phyloP scores from a whole-genome alignment of 305 asterid species.

The Fraxinus albicans region DNA sequence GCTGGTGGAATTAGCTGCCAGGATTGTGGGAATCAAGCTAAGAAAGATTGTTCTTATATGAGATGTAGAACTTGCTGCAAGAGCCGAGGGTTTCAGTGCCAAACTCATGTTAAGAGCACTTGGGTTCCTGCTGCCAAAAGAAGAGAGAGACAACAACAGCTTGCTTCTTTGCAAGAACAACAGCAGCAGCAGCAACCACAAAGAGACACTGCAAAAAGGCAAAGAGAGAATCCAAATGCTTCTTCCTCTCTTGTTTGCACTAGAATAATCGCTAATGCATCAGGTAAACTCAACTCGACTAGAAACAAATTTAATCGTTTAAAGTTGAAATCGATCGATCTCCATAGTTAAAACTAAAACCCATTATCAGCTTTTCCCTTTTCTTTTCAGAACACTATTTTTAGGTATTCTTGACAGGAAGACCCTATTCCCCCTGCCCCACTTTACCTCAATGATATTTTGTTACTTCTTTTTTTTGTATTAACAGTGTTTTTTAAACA shows the following conservation, averaged over 20 bases:
- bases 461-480: no score
- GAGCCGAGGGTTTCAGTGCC: slow-evolving; percentile 73
- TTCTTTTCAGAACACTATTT: slow-evolving; percentile 38
- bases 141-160: slow-evolving; percentile 69
- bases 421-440: slow-evolving; percentile 26
- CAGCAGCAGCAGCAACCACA: slow-evolving; percentile 17
- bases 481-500: background rate
- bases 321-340: no score
- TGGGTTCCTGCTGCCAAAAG: slow-evolving; percentile 91
- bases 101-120: slow-evolving; percentile 73
- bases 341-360: background rate
- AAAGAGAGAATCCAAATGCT: slow-evolving; percentile 39
- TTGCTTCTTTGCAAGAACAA: slow-evolving; percentile 40
- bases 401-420: slow-evolving; percentile 44
- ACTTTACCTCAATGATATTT: background rate
- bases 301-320: background rate
- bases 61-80: slow-evolving; percentile 78
- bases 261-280: slow-evolving; percentile 37
- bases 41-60: slow-evolving; percentile 74
- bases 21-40: slow-evolving; percentile 81
- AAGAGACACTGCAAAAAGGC: slow-evolving; percentile 47
- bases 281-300: slow-evolving; percentile 35
- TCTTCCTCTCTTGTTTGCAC: slow-evolving; percentile 64
- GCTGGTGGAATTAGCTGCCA: slow-evolving; percentile 78
- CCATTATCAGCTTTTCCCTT: slow-evolving; percentile 19